Evolutionary conservation across 2,329 filamentous ascomycete genomes (phyloP), one percentile per base, ranked within the genome.

Genomic region (Colletotrichum sp.): DNA sequence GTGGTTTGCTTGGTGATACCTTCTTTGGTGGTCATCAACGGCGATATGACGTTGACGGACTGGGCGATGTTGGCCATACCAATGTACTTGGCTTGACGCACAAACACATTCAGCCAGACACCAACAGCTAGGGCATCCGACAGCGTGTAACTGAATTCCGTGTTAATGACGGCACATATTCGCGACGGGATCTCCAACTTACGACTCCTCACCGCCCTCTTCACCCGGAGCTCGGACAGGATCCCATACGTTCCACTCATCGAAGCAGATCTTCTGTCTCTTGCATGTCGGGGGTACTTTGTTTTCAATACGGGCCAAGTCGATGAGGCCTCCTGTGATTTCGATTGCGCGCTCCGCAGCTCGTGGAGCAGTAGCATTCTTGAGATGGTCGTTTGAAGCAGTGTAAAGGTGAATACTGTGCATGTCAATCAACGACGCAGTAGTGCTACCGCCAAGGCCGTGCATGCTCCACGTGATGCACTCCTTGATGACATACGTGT

Each of bases 241-340:
- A 79, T 95, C 93, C 94, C 94, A 96, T 10, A 96, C 94, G 82
- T 96, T 96, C 94, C 94, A 96, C 84, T 96, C 94, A 82, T 96
- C 94, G 81, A 96, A 96, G 87, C 94, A 96, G 82, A 96, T 95
- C 68, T 89, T 93, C 63, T 92, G 93, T 5, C 90, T 87, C 6
- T 90, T 90, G n/a, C 93, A 90, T 0, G 87, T 86, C 0, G 89
- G 85, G 0, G 93, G 89, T 0, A 93, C 89, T 55, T 87, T 85
- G 83, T 94, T 93, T 82, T 95, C 92, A 80, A 95, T 92, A 39
- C 93, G 89, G 0, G 94, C 94, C 2, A 96, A 90, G 81, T 96
- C 94, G 78, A 95, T 95, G 4, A 95, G 86, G 1, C 89, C 87
- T 3, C 90, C 90, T 4, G 93, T 89, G 78, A 95, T 93, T 81